These are phyloP conservation scores for Kluyveromyces marxianus DNA, from an alignment of 1,139 yeast species.

Conservation along the genomic window DNA sequence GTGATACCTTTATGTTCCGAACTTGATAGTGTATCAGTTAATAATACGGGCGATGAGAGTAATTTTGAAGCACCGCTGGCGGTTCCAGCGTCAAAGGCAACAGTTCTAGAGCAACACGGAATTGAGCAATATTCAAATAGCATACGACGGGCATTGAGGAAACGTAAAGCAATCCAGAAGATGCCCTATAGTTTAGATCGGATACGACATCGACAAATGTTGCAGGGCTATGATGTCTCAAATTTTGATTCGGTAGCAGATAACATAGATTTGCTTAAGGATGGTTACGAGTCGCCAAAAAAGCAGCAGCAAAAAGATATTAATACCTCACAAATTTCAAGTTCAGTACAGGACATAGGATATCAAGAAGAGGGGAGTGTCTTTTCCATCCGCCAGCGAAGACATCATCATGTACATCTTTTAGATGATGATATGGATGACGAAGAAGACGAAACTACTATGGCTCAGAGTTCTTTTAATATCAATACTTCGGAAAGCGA, in stretches of 20 bases:
- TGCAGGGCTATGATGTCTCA: conserved; percentile 26
- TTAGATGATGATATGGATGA: conserved; percentile 5
- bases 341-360: background rate
- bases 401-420: conserved; percentile 2
- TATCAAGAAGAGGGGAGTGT: conserved; percentile 1
- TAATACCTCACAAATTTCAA: background rate
- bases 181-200: conserved; percentile 31
- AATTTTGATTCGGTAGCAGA: conserved; percentile 13
- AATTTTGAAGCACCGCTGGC: too few species aligned
- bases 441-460: background rate
- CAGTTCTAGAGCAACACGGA: too few species aligned
- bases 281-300: too few species aligned
- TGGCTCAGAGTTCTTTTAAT: too few species aligned
- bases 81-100: too few species aligned
- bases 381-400: background rate
- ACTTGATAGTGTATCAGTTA: background rate
- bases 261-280: conserved; percentile 8
- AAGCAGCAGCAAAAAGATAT: background rate
- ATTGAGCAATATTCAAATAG: background rate
- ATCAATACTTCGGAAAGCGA: background rate
- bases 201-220: conserved; percentile 24
- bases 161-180: conserved; percentile 29
- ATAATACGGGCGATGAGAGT: too few species aligned
- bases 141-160: conserved; percentile 17
- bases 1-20: conserved; percentile 8